Evolutionary conservation across 2,329 filamentous ascomycete species (phyloP).

Genomic region (Fusarium domesticum): DNA sequence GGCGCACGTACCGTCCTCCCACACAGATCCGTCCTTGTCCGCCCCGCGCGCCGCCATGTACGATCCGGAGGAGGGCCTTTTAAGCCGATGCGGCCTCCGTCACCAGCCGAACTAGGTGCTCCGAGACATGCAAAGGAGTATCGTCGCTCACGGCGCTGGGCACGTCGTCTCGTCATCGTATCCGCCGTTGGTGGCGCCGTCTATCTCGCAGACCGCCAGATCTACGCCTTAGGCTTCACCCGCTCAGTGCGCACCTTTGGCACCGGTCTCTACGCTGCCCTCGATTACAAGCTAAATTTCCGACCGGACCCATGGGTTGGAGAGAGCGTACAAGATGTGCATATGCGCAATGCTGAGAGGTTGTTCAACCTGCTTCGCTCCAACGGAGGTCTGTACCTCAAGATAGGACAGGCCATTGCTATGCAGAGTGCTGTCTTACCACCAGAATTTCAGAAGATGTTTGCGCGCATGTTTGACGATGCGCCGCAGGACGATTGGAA

Average conservation of each 20-base stretch:
- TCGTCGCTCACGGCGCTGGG: conserved; percentile 67
- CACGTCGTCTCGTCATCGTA: conserved; percentile 66
- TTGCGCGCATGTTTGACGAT: conserved; percentile 94
- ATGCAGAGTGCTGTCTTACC: conserved; percentile 96
- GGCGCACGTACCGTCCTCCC: conserved; percentile 26
- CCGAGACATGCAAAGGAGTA: conserved; percentile 70
- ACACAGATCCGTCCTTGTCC: conserved; percentile 47
- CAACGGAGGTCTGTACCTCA: conserved; percentile 93
- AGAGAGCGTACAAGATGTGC: conserved; percentile 71
- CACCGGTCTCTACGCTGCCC: conserved; percentile 72
- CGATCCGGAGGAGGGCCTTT: conserved; percentile 44
- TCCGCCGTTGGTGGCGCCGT: conserved; percentile 56
- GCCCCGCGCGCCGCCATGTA: conserved; percentile 23
- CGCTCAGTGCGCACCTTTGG: conserved; percentile 81
- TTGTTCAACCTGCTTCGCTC: conserved; percentile 75
- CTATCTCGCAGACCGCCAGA: conserved; percentile 67
- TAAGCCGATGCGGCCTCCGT: conserved; percentile 69
- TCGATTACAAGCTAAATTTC: conserved; percentile 98
- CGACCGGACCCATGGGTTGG: conserved; percentile 72
- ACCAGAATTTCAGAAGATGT: conserved; percentile 95
- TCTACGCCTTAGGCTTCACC: conserved; percentile 75
- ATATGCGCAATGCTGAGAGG: conserved; percentile 78
- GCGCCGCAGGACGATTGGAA: conserved; percentile 89
- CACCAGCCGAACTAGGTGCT: conserved; percentile 73
- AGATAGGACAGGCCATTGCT: conserved; percentile 96